Conservation (phyloP, 352 stramenopile genomes). For the Phytophthora megakarya region DNA sequence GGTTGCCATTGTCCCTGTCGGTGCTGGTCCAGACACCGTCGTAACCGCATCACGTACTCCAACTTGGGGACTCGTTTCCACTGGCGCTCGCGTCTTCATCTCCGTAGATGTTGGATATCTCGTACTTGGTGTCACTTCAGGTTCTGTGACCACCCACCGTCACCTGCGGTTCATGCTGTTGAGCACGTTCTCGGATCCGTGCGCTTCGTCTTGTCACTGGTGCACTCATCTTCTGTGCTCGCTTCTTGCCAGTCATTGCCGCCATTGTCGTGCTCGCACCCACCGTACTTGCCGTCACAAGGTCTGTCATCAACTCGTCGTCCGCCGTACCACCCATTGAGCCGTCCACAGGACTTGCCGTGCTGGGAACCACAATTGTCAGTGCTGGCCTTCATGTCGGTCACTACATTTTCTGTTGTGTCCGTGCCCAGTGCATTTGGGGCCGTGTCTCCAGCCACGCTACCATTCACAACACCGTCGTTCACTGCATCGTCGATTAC, state of each 20-base stretch:
- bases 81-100: too few relatives aligned
- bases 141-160: background rate
- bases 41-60: background rate
- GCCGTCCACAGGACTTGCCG: background rate
- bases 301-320: background rate
- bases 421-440: background rate
- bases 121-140: background rate
- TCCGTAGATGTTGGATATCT: background rate
- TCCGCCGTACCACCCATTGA: background rate
- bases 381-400: background rate
- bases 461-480: background rate
- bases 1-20: background rate
- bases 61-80: background rate
- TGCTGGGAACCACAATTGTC: background rate
- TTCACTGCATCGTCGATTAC: background rate
- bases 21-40: background rate
- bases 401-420: background rate
- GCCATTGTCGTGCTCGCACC: background rate
- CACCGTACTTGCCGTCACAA: background rate
- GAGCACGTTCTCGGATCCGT: background rate
- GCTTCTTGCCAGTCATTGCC: background rate
- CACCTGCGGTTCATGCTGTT: background rate
- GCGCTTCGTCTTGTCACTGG: background rate
- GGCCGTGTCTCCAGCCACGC: too few relatives aligned
- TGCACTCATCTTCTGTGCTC: background rate